phyloP scores from a whole-genome alignment of 179 eudicot genomes.

The Camellia oleifera region DNA sequence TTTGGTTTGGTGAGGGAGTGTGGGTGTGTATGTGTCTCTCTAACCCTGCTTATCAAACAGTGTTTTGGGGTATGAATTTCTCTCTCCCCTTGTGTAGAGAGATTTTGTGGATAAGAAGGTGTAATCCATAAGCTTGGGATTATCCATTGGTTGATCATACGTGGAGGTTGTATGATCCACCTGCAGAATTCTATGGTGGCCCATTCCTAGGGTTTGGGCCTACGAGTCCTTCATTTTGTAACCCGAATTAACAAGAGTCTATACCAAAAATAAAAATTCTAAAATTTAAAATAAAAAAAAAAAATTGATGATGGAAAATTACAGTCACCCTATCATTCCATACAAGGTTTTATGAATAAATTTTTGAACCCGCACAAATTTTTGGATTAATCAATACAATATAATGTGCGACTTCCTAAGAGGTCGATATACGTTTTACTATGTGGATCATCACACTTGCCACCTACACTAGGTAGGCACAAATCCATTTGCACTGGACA shows the following conservation, averaged over 20 bases:
- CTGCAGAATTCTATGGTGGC: neutral
- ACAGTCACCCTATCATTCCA: no score
- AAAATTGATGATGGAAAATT: no score
- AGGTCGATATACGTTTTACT: no score
- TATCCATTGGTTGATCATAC: neutral
- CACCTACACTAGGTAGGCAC: no score
- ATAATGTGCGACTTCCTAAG: no score
- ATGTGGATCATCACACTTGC: no score
- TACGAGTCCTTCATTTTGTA: neutral
- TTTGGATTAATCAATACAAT: no score
- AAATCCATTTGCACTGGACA: no score
- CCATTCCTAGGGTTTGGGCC: neutral
- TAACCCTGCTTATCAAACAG: neutral
- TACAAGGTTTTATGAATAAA: no score
- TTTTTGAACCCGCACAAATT: no score
- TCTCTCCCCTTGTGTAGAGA: neutral
- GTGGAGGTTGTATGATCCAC: neutral
- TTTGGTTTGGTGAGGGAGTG: neutral
- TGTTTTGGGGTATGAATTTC: neutral
- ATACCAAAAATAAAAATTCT: neutral
- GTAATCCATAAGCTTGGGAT: neutral
- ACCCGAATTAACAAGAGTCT: neutral
- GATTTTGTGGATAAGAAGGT: constrained; percentile 23
- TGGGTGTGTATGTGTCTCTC: neutral
- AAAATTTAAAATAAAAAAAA: no score